These are phyloP conservation scores for Symbiodinium natans DNA, from an alignment of 73 alveolate species.

Conservation along the genomic window DNA sequence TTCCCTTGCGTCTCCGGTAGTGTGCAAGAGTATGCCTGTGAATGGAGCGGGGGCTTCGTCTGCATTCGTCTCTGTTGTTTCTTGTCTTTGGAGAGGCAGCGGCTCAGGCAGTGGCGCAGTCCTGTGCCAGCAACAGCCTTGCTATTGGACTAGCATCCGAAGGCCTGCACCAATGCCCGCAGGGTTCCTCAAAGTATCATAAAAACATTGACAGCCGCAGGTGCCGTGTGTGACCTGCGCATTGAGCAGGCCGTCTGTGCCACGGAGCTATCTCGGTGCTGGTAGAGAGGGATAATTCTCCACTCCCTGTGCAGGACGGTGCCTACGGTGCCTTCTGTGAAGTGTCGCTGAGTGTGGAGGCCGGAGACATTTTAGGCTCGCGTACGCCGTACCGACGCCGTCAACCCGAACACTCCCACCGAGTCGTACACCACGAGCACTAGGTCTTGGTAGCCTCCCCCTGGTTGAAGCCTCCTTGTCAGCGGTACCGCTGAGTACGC, in stretches of 20 bases:
- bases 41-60: neutral
- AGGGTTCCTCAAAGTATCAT: no score
- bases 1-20: neutral
- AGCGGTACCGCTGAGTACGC: no score
- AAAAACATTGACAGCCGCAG: no score
- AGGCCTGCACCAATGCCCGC: neutral
- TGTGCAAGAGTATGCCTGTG: neutral
- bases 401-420: no score
- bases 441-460: no score
- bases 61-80: neutral
- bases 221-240: conserved; percentile 79
- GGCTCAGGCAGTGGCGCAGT: neutral
- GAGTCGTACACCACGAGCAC: no score
- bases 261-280: neutral
- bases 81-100: neutral
- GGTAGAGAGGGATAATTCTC: neutral
- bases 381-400: no score
- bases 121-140: conserved; percentile 7
- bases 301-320: conserved; percentile 40
- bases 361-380: no score
- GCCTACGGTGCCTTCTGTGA: conserved; percentile 80
- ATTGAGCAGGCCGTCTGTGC: conserved; percentile 26
- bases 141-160: conserved; percentile 71
- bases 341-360: conserved; percentile 22
- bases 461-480: no score